Evolutionary conservation across 23 red algal species (phyloP).

Genomic region (Agarophyton chilense): DNA sequence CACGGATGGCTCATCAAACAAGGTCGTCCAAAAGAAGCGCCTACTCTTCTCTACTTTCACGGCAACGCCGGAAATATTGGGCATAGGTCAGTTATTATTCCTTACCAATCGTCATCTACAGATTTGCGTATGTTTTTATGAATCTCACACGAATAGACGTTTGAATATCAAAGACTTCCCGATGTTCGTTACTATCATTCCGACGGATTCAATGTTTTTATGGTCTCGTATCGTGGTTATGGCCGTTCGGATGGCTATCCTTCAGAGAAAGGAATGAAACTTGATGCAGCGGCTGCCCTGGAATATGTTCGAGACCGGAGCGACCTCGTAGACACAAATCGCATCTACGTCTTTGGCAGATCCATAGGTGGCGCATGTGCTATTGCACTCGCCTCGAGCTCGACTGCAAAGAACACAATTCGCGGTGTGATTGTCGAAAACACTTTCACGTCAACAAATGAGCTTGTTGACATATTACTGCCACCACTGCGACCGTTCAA

Average conservation of each 20-base stretch:
- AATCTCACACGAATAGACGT: background rate
- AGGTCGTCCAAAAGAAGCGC: slow-evolving; percentile 13
- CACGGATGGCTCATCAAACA: slow-evolving; percentile 87
- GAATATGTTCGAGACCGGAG: slow-evolving; percentile 51
- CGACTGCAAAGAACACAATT: slow-evolving; percentile 30
- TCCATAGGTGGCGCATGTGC: slow-evolving; percentile 89
- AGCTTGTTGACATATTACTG: slow-evolving; percentile 88
- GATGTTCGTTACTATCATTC: slow-evolving; percentile 68
- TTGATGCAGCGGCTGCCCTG: slow-evolving; percentile 86
- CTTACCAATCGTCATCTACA: background rate
- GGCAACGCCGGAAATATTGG: slow-evolving; percentile 94
- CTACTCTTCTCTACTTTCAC: slow-evolving; percentile 94
- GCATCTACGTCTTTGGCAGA: slow-evolving; percentile 82
- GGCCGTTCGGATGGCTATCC: slow-evolving; percentile 79
- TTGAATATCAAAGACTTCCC: slow-evolving; percentile 49
- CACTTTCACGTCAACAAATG: slow-evolving; percentile 88
- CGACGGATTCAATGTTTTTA: slow-evolving; percentile 81
- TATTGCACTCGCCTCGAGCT: slow-evolving; percentile 53
- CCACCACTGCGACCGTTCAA: slow-evolving; percentile 80
- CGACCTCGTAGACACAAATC: slow-evolving; percentile 59
- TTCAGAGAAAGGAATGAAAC: slow-evolving; percentile 69
- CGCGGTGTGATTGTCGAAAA: slow-evolving; percentile 92
- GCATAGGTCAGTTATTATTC: slow-evolving; percentile 52
- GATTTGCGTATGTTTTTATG: background rate
- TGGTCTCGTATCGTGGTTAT: slow-evolving; percentile 97